Base-by-base conservation (phyloP, 192 early-diverging fungal genomes). In the Diversispora eburnea region DNA sequence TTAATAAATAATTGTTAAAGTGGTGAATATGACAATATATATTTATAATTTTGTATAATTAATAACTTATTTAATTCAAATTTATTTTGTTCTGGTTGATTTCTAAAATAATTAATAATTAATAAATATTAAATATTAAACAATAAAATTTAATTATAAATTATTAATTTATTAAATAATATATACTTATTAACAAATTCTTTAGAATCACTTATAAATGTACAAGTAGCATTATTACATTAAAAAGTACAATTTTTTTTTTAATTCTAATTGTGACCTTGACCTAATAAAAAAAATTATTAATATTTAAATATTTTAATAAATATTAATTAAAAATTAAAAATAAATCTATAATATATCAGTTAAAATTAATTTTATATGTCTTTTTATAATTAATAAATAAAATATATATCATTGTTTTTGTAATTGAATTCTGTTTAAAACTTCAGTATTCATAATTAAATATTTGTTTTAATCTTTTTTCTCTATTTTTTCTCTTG, bases 401-500 rank as follows among this genome's bases (percentile, higher is more conserved):
- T 59, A 59, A 59, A 22, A 59, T 25, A 25, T 59, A 59, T 33
- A 19, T 5, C 5, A 6, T 59, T 5, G 58, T 59, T 59, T 59
- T n/a, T 59, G 22, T 59, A 5, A 33, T 22, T 1, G 22, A 9
- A 22, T 59, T 10, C 22, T 59, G 58, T 10, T 3, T n/a, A 59
- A 3, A 59, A 59, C 22, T 25, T 10, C 58, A 59, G 33, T 59
- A 59, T 41, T 59, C 58, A 59, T 59, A 59, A 59, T 25, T 59
- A 59, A 59, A 25, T 10, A 59, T 59, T 59, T 59, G 20, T 3
- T 41, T 7, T 2, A 59, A 25, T 59, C 20, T 59, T 33, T 59
- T 9, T 8, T n/a, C 20, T 33, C 22, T 5, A 59, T 19, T 10
- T 25, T 59, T 22, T 22, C 6, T 25, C 33, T 59, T 9, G 25